Evolutionary conservation across 2,329 filamentous ascomycete genomes (phyloP), one percentile per base, ranked within the genome.

Genomic region (Alternaria sp.): DNA sequence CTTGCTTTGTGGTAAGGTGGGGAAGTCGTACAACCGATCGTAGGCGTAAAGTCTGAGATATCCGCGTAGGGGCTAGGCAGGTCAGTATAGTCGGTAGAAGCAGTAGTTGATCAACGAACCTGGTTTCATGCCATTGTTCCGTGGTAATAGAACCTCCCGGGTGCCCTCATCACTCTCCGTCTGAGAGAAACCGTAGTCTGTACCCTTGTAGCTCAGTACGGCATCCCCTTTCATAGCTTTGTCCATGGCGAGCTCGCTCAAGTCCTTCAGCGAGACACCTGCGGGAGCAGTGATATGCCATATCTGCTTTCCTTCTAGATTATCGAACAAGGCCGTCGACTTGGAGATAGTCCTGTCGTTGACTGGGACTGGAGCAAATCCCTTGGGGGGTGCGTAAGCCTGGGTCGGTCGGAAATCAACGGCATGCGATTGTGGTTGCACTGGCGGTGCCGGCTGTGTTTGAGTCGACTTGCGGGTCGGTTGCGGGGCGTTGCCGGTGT

Each of bases 281-380:
- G 88, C 86, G 3, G 91, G 91, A 4, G 90, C 89, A 10, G 90
- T 92, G 70, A 94, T 92, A 77, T 93, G 92, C 91, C 91, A 94
- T 62, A 93, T 83, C 76, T 93, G 89, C 82, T 93, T 93, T 66
- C 89, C 90, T 59, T 88, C 82, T 8, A 90, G 76, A 69, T 87
- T 86, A 71, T 82, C 85, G 70, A 91, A 88, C 57, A 90, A 79
- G 21, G 86, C 81, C 9, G 73, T 57, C 7, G 73, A 59, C 44
- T 73, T 74, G 9, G 75, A 79, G 9, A 72, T 65, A 7, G 76
- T 68, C 28, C 71, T 72, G 17, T 69, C 85, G 77, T 62, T 87
- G 79, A 73, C 86, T 81, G 69, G 84, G 77, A 74, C 82, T 75
- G 68, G 80, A 71, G 67, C 82, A 84, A 86, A 86, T 49, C 84